phyloP scores from a whole-genome alignment of 2,329 filamentous ascomycete genomes.

The Ophiognomonia clavigignenti-juglandacearum region DNA sequence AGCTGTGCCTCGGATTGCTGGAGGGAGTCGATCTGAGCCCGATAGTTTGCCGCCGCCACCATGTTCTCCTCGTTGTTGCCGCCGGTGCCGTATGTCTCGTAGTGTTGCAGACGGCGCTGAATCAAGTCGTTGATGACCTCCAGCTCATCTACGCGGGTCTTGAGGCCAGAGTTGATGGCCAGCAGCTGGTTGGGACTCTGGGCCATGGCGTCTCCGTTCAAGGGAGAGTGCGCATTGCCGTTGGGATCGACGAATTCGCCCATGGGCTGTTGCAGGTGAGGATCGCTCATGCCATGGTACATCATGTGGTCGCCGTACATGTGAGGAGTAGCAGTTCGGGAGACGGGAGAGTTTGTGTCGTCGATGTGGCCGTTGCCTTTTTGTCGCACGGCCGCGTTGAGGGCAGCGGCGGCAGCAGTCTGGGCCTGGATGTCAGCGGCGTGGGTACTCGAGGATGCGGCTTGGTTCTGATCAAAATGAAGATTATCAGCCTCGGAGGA shows the following conservation, averaged over 20 bases:
- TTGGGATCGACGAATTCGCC: slow-evolving; percentile 47
- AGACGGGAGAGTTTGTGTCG: slow-evolving; percentile 72
- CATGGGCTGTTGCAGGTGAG: slow-evolving; percentile 58
- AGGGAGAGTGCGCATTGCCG: slow-evolving; percentile 45
- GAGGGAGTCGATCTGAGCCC: slow-evolving; percentile 47
- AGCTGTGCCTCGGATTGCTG: slow-evolving; percentile 39
- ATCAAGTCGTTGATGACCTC: slow-evolving; percentile 91
- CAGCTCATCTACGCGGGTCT: slow-evolving; percentile 90
- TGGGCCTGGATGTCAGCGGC: slow-evolving; percentile 54
- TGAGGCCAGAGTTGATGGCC: slow-evolving; percentile 78
- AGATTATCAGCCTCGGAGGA: slow-evolving; percentile 11
- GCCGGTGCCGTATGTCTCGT: slow-evolving; percentile 60
- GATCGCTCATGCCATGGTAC: slow-evolving; percentile 72
- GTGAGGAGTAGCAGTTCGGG: slow-evolving; percentile 72
- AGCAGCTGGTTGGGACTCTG: slow-evolving; percentile 78
- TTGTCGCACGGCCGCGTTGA: slow-evolving; percentile 48
- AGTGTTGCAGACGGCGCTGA: slow-evolving; percentile 65
- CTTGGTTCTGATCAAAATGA: slow-evolving; percentile 28
- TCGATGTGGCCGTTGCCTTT: slow-evolving; percentile 71
- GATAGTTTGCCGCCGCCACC: slow-evolving; percentile 58
- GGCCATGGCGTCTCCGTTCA: slow-evolving; percentile 60
- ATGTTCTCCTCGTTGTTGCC: slow-evolving; percentile 40
- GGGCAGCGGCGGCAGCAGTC: slow-evolving; percentile 45
- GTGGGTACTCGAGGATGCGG: slow-evolving; percentile 43
- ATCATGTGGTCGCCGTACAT: slow-evolving; percentile 71